phyloP scores from a whole-genome alignment of 805 yeast species.

The Wickerhamiella brachini region DNA sequence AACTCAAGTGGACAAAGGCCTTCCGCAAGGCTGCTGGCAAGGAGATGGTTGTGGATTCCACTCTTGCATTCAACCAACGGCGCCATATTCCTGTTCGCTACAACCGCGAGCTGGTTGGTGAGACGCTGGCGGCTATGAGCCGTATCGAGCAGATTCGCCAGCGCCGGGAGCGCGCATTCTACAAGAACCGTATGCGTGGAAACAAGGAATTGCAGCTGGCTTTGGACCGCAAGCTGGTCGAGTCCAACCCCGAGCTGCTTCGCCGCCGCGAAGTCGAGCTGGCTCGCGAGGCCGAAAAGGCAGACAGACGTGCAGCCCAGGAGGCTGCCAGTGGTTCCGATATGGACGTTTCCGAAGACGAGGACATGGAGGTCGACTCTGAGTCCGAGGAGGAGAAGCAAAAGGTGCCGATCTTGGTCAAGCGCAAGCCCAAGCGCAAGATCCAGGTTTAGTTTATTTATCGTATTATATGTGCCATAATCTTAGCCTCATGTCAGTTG shows the following conservation, averaged over 20 bases:
- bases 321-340: constrained; percentile 28
- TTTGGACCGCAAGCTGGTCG: constrained; percentile 79
- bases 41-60: constrained; percentile 93
- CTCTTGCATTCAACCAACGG: constrained; percentile 91
- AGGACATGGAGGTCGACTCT: constrained; percentile 30
- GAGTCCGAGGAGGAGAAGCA: constrained; percentile 32
- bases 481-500: background rate
- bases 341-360: constrained; percentile 31
- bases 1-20: constrained; percentile 96
- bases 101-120: constrained; percentile 89
- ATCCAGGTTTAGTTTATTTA: constrained; percentile 12
- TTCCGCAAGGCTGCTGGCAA: constrained; percentile 98
- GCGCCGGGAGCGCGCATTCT: constrained; percentile 96
- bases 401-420: constrained; percentile 41
- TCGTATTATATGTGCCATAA: background rate
- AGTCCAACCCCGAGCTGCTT: constrained; percentile 74
- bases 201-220: constrained; percentile 78
- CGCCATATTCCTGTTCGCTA: constrained; percentile 97
- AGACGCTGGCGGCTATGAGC: constrained; percentile 88
- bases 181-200: constrained; percentile 98
- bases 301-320: constrained; percentile 34
- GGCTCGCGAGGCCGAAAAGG: constrained; percentile 52
- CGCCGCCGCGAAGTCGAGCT: constrained; percentile 89
- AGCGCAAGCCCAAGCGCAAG: constrained; percentile 45
- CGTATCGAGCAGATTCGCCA: constrained; percentile 92